Evolutionary conservation across 768 basidiomycete genomes (phyloP).

Genomic region (Pilatotrama ljubarskyi): DNA sequence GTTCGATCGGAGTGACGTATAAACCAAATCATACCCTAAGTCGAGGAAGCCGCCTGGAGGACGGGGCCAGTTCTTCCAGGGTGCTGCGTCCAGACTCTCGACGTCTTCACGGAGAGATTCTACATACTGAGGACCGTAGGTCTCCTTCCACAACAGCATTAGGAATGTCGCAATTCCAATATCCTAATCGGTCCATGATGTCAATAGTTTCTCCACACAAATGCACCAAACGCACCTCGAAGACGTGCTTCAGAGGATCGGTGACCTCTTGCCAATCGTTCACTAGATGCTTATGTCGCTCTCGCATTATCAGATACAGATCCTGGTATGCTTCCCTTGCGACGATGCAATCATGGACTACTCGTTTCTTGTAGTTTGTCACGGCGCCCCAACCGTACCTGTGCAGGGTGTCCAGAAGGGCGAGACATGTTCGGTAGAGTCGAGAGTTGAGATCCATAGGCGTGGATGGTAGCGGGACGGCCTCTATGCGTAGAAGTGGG

Average conservation of each 20-base stretch:
- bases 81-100: constrained; percentile 31
- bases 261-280: constrained; percentile 78
- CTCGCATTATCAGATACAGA: constrained; percentile 83
- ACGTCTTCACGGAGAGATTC: not conserved
- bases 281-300: constrained; percentile 76
- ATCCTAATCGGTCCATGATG: constrained; percentile 52
- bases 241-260: constrained; percentile 88
- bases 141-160: constrained; percentile 87
- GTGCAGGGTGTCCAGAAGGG: constrained; percentile 79
- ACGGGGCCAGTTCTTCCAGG: constrained; percentile 75
- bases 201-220: not conserved
- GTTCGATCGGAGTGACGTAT: not conserved
- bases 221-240: constrained; percentile 55
- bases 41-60: constrained; percentile 88
- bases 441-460: constrained; percentile 57
- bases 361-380: constrained; percentile 84
- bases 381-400: constrained; percentile 87
- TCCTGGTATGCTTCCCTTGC: constrained; percentile 84
- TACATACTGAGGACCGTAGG: not conserved
- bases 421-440: constrained; percentile 77
- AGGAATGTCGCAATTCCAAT: constrained; percentile 94
- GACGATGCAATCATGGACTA: constrained; percentile 79
- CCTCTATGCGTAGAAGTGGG: constrained; percentile 55
- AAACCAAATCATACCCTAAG: constrained; percentile 62
- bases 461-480: constrained; percentile 46